Evolutionary conservation across 345 rosid species (phyloP), one percentile per base, ranked within the genome.

Genomic region (Garcia nutans): DNA sequence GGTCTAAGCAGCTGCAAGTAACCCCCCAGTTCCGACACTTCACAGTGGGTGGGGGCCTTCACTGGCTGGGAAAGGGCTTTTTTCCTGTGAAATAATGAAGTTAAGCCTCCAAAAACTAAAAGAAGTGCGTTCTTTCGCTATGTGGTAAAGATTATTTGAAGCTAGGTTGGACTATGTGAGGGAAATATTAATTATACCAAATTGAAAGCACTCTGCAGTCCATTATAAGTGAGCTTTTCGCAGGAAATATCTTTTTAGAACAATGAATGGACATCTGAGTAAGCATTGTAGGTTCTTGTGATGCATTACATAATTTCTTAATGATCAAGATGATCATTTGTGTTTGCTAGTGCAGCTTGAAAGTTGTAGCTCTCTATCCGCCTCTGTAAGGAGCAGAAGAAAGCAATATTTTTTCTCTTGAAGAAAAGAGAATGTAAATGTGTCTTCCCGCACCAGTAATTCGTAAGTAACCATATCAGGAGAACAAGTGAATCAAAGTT

Each of bases 271-370:
- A 17, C 31, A 17, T 63, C 2, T 8, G 17, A 22, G 7, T 23
- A 5, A n/a, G 20, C 3, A 1, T 45, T 22, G 1, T 22, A 4
- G 10, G 20, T 37, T 37, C 41, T 37, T 37, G 41, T 37, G 7
- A 37, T 23, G 3, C 6, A 23, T 2, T 2, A 2, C 6, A 8
- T 41, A 37, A 52, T n/a, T 54, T 54, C 41, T 52, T 65, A 10
- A 47, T 73, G 45, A 19, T 58, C 5, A 37, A 37, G 41, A 37
- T 37, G 74, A 58, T 71, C 13, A 41, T 33, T 54, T 17, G 31
- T 37, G 71, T 41, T 65, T 65, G 70, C 70, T 64, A 33, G 70
- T 74, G 63, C 70, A 52, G 77, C 47, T 64, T 22, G 6, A 22
- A 65, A 52, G 70, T 74, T n/a, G 60, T 37, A 37, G 41, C 56